Base-by-base conservation (phyloP, 2,329 filamentous ascomycete genomes). In the Fusarium tanahbumbuense region DNA sequence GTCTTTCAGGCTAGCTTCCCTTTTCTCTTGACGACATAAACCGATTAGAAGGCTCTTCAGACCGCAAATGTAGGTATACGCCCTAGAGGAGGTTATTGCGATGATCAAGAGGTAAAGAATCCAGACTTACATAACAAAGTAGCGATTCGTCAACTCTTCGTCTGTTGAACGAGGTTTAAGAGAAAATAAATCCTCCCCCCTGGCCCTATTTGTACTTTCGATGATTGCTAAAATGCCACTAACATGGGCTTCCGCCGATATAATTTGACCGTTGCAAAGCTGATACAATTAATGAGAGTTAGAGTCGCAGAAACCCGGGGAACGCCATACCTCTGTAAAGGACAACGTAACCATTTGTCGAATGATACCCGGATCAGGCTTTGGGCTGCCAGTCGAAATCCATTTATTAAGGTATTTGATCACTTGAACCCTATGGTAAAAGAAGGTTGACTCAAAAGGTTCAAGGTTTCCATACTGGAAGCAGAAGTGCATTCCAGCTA, bases 401-500 rank as follows among this genome's bases (percentile, higher is more conserved):
- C 64, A 67, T 4, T 27, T 16, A 12, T 67, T 67, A 10, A 67
- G 56, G 0, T 48, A 18, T 6, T 47, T 52, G 25, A 67, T 67
- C 0, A 62, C 53, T 25, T 67, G 49, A 2, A 67, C 25, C 10
- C 67, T 67, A 2, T 67, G 63, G 13, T 44, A 67, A 0, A 67
- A 13, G 3, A 67, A 63, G 0, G 64, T 67, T 3, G 63, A 28
- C 12, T 67, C 63, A 4, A 67, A 67, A 0, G 10, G 22, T 0
- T 41, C 37, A 3, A 67, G 46, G 20, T 45, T 32, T 5, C 57
- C 63, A 6, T 45, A 52, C 4, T 67, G 57, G 8, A 62, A 67
- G 1, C 56, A 56, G 18, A 67, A 67, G 28, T 67, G 63, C 49
- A 67, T 56, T 1, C 64, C 64, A 2, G 64, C 63, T 3, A 67